These are phyloP conservation scores for Wickerhamomyces bovis DNA, from an alignment of 805 yeast genomes.

Conservation along the genomic window DNA sequence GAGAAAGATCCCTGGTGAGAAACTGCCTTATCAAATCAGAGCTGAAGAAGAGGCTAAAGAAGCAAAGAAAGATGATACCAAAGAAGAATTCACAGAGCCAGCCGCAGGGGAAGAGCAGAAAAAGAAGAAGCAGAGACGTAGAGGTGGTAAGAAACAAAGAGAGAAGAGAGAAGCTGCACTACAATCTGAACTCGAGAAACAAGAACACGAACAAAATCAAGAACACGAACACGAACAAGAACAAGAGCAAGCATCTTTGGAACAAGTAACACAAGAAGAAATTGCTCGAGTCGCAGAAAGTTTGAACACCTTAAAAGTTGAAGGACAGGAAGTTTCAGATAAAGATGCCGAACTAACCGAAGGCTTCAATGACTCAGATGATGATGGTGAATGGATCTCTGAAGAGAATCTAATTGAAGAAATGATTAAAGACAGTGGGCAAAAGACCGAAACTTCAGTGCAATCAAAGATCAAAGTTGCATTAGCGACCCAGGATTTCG, in stretches of 20 bases:
- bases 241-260: slow-evolving; percentile 4
- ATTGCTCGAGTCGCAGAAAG: slow-evolving; percentile 2
- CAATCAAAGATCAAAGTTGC: slow-evolving; percentile 61
- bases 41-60: slow-evolving; percentile 11
- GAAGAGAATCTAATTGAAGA: slow-evolving; percentile 75
- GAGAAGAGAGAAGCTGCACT: slow-evolving; percentile 44
- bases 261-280: slow-evolving; percentile 17
- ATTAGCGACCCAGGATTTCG: slow-evolving; percentile 92
- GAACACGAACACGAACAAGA: slow-evolving; percentile 11
- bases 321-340: background rate
- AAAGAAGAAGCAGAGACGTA: slow-evolving; percentile 42
- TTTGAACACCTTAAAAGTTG: slow-evolving; percentile 1
- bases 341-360: slow-evolving; percentile 19
- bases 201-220: slow-evolving; percentile 7
- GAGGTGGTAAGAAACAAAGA: slow-evolving; percentile 63
- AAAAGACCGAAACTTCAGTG: slow-evolving; percentile 37
- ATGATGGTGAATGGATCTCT: slow-evolving; percentile 92
- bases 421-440: slow-evolving; percentile 63
- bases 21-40: slow-evolving; percentile 18
- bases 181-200: slow-evolving; percentile 22
- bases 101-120: slow-evolving; percentile 3
- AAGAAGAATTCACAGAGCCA: background rate
- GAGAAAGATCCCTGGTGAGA: slow-evolving; percentile 68
- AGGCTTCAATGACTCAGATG: slow-evolving; percentile 50
- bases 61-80: slow-evolving; percentile 7